Evolutionary conservation across 441 rosid genomes (phyloP).

Genomic region (Omphalea diandra): DNA sequence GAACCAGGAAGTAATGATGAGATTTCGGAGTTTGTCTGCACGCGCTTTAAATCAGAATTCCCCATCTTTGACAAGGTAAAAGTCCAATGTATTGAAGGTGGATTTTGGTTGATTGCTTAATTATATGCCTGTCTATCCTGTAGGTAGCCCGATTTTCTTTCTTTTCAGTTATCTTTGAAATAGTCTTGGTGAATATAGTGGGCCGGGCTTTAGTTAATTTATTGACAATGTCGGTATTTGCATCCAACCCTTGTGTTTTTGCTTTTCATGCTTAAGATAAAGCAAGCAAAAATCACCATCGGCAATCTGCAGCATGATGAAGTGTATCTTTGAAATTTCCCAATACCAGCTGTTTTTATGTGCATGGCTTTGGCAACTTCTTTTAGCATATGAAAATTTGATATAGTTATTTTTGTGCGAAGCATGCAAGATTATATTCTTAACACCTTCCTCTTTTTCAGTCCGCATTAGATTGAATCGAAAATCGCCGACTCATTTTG

Average conservation of each 20-base stretch:
- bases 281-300: neutral
- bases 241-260: neutral
- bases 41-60: slow-evolving; percentile 78
- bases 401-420: too few relatives aligned
- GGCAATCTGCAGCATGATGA: neutral
- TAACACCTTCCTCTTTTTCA: too few relatives aligned
- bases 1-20: slow-evolving; percentile 79
- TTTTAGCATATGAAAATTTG: too few relatives aligned
- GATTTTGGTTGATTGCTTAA: neutral
- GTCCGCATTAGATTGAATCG: too few relatives aligned
- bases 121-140: neutral
- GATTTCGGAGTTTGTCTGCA: slow-evolving; percentile 71
- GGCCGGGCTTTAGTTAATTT: neutral
- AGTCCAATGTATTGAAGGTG: neutral
- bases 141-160: neutral
- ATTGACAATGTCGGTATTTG: neutral
- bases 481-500: too few relatives aligned
- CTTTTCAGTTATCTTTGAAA: neutral
- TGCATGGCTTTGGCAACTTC: too few relatives aligned
- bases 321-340: too few relatives aligned
- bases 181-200: neutral
- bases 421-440: too few relatives aligned
- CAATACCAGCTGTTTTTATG: too few relatives aligned
- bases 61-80: slow-evolving; percentile 79
- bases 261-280: neutral